Percentiles rank a stretch among this genome's conserved stretches.
phyloP scores from a whole-genome alignment of 768 basidiomycete species.

The Pisolithus orientalis region DNA sequence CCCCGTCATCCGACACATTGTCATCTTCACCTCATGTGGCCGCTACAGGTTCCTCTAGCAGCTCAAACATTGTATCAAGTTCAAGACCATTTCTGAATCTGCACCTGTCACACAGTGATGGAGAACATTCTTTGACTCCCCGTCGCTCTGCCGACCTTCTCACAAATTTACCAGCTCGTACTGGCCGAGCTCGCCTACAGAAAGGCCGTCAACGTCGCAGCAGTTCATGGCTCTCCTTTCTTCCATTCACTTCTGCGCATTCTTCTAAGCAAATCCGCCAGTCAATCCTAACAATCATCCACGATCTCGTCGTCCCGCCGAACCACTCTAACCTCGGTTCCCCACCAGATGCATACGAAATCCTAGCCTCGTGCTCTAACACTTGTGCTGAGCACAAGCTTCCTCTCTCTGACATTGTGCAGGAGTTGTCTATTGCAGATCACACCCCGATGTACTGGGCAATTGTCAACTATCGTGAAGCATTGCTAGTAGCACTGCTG shows the following conservation, averaged over 20 bases:
- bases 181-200: conserved; percentile 1
- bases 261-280: conserved; percentile 41
- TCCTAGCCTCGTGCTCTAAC: conserved; percentile 56
- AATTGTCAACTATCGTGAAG: conserved; percentile 28
- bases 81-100: background rate
- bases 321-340: background rate
- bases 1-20: too few species aligned
- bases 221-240: conserved; percentile 24
- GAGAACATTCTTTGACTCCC: background rate
- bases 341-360: conserved; percentile 21
- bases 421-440: conserved; percentile 16
- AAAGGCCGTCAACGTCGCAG: conserved; percentile 3
- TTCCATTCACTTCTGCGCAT: conserved; percentile 20
- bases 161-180: background rate
- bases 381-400: conserved; percentile 50
- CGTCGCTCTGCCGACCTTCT: background rate
- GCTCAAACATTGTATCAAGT: background rate
- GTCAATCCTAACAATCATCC: conserved; percentile 46
- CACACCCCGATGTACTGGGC: conserved; percentile 29
- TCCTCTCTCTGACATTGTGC: conserved; percentile 25
- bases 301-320: conserved; percentile 38
- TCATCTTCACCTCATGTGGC: too few species aligned
- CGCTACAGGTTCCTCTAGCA: background rate
- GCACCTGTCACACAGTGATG: background rate
- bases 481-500: conserved; percentile 46